Base-by-base conservation (phyloP, 768 basidiomycete genomes). In the Termitomyces sp. region DNA sequence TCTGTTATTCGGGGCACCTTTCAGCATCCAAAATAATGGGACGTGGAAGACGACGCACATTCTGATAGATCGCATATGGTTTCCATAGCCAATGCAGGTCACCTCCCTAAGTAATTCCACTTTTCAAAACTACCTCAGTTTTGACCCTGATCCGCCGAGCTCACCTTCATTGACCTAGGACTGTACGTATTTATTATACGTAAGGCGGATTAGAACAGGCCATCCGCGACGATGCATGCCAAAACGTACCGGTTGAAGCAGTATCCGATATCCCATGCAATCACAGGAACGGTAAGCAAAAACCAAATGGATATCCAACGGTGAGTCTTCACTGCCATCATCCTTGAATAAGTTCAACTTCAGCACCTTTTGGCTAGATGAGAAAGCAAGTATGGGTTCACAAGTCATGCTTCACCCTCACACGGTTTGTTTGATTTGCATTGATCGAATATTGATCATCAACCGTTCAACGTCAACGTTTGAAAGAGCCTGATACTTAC, bases 11-110 rank as follows among this genome's bases (percentile, higher is more conserved):
- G 9, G 21, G 12, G 11, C 21, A 19, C 32, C 19, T 25, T 25
- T 47, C 5, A 40, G 53, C 31, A 29, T 50, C 19, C 29, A 60
- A 19, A 27, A n/a, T n/a, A 27, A 77, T 75, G 34, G 27, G 25
- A 72, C 66, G 59, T 78, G 74, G 54, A 37, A 48, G 8, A 14
- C 25, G 7, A 58, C 72, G 43, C 52, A 92, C 74, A n/a, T 86
- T 75, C 65, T 91, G 86, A 71, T 92, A 93, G 31, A 89, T 58
- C 25, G 77, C 80, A 66, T 95, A 95, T 2, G 92, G 92, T 57
- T 80, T 75, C 94, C 93, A 96, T 43, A 95, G 81, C 93, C 92
- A 95, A 63, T 94, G 89, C 45, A 95, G 76, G 70, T 95, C 92
- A 2, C 94, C 94, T 0, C 90, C 92, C 77, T 81, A 45, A n/a